Conservation (phyloP, 805 yeast species). For the Saturnispora sekii region DNA sequence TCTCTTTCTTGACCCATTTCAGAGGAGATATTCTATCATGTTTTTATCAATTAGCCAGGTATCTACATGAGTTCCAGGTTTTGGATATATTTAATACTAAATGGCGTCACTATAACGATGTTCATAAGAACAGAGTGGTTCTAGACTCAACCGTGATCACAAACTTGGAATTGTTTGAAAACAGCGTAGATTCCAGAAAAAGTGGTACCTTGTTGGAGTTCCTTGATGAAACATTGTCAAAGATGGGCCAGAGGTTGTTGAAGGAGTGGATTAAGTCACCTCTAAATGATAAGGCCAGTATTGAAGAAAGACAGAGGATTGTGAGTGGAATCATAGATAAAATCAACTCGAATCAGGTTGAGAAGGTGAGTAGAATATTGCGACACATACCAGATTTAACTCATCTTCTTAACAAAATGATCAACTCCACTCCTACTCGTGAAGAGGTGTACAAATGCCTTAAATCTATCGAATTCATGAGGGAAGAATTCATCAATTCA, state of each 20-base stretch:
- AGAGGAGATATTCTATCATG: constrained; percentile 15
- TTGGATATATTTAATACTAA: no score
- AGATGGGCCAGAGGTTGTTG: constrained; percentile 61
- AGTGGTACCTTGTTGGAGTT: constrained; percentile 74
- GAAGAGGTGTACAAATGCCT: constrained; percentile 51
- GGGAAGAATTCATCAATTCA: constrained; percentile 13
- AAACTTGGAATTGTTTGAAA: constrained; percentile 66
- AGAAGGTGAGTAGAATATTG: constrained; percentile 21
- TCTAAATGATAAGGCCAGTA: constrained; percentile 40
- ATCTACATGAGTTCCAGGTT: constrained; percentile 47
- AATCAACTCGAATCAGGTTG: constrained; percentile 30
- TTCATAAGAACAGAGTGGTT: constrained; percentile 38
- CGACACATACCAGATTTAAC: constrained; percentile 44
- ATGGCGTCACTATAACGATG: constrained; percentile 37
- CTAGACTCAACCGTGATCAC: constrained; percentile 57
- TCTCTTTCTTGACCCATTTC: constrained; percentile 9
- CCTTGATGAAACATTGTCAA: constrained; percentile 70
- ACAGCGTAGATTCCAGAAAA: constrained; percentile 43
- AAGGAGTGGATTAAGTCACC: constrained; percentile 73
- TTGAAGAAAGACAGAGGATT: constrained; percentile 57
- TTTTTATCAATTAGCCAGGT: constrained; percentile 38
- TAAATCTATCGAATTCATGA: constrained; percentile 32
- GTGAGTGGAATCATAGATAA: constrained; percentile 37
- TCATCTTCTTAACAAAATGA: constrained; percentile 44
- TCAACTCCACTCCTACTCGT: constrained; percentile 49